Base-by-base conservation (phyloP, 345 rosid genomes). In the Syzygium oleosum region DNA sequence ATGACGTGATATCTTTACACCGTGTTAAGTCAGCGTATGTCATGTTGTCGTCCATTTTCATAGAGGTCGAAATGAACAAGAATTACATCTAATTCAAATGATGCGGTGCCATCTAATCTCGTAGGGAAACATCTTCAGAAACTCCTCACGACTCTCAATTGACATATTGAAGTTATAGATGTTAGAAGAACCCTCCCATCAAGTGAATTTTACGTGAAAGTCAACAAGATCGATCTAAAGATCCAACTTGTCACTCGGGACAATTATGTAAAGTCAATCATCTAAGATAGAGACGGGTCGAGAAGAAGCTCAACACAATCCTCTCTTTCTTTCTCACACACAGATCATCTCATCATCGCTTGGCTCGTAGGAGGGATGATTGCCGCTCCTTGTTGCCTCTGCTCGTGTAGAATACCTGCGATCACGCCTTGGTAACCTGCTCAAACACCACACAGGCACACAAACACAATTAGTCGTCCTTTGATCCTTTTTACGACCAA, bases 371-470 rank as follows among this genome's bases (percentile, higher is more conserved):
- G 3, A 68, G 79, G 79, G 21, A 31, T 68, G 17, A 17, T 31
- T 22, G 2, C 79, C 79, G 8, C 27, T 73, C 49, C 14, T 73
- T 77, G 56, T 31, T 68, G 85, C 61, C 25, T 1, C 85, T 53
- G 85, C 51, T 52, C 68, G 41, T 79, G 85, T 2, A 43, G 12
- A 46, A 87, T 87, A 23, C 29, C n/a, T 0, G 31, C 85, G 14
- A 87, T 87, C 85, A 87, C 88, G 56, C 49, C 88, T 38, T 79
- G 85, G 55, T 87, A 79, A 22, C 88, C 56, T 43, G 84, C 49
- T 43, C 27, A 14, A 9, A 38, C 7, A 86, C 80, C 49, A 51
- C 51, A 13, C 80, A 43, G 7, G 46, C 5, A 9, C 1, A 0
- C 14, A 10, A 19, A 41, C 51, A 34, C 31, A 21, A 31, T 12